phyloP scores from a whole-genome alignment of 768 basidiomycete species.

The Mycena belliarum region DNA sequence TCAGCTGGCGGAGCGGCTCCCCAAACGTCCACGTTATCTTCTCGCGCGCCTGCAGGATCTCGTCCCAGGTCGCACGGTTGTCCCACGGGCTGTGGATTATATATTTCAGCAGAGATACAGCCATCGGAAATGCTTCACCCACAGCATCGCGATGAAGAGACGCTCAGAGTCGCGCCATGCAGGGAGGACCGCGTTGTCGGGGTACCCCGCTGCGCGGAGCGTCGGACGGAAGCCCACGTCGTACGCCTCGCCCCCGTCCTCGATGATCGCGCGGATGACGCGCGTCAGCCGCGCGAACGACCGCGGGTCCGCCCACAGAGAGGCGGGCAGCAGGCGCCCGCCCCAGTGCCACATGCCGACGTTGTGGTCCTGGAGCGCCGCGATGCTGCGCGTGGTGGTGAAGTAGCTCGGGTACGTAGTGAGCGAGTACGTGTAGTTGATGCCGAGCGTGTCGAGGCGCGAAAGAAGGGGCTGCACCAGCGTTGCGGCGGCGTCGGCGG shows the following conservation, averaged over 20 bases:
- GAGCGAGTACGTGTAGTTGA: background rate
- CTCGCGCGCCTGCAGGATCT: constrained; percentile 10
- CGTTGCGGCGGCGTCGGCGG: background rate
- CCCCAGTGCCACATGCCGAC: constrained; percentile 9
- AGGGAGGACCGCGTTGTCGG: constrained; percentile 21
- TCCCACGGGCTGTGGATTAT: constrained; percentile 20
- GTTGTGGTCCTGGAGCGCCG: background rate
- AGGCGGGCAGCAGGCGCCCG: constrained; percentile 3
- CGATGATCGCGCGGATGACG: constrained; percentile 4
- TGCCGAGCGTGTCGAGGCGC: background rate
- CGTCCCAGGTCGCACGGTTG: constrained; percentile 15
- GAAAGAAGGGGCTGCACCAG: background rate
- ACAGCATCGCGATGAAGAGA: constrained; percentile 12
- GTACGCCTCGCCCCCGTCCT: background rate
- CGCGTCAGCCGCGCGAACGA: background rate
- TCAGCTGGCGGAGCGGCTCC: constrained; percentile 11
- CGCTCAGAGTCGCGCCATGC: constrained; percentile 21
- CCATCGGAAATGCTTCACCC: background rate
- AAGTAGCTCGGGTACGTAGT: background rate
- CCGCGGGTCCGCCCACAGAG: background rate
- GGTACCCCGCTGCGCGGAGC: background rate
- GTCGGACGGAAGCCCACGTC: constrained; percentile 5
- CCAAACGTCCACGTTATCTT: constrained; percentile 9
- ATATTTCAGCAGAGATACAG: too few relatives aligned
- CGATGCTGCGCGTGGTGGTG: background rate